Evolutionary conservation across 345 rosid genomes (phyloP).

Genomic region (Limnanthes douglasii): DNA sequence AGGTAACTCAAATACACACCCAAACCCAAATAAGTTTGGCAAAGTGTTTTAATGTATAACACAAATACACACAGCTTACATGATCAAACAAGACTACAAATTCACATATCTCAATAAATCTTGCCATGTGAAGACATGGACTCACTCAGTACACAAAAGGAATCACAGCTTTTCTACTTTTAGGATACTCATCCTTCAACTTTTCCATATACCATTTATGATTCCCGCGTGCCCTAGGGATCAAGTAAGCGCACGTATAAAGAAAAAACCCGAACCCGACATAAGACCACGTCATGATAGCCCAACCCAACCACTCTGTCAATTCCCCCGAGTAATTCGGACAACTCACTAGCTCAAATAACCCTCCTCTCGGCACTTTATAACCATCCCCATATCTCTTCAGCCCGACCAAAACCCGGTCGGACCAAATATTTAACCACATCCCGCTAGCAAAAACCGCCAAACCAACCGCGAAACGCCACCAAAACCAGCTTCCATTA

Average conservation of each 20-base stretch:
- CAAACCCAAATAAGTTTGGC: no score
- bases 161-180: slow-evolving; percentile 52
- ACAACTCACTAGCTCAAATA: slow-evolving; percentile 74
- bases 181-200: slow-evolving; percentile 70
- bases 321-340: slow-evolving; percentile 85
- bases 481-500: slow-evolving; percentile 38
- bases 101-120: no score
- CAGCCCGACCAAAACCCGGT: slow-evolving; percentile 42
- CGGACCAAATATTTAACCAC: slow-evolving; percentile 62
- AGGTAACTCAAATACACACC: no score
- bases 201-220: slow-evolving; percentile 62
- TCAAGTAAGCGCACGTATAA: slow-evolving; percentile 58
- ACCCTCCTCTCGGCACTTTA: slow-evolving; percentile 64
- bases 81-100: no score
- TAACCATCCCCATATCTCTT: slow-evolving; percentile 62
- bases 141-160: slow-evolving; percentile 58
- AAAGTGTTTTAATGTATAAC: no score
- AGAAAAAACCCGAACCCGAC: slow-evolving; percentile 65
- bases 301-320: slow-evolving; percentile 85
- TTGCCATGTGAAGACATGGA: no score
- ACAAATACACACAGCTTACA: no score
- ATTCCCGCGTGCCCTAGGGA: slow-evolving; percentile 63
- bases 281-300: slow-evolving; percentile 80
- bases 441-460: slow-evolving; percentile 41
- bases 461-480: slow-evolving; percentile 32